Conservation (phyloP, 1,139 yeast genomes). For the Candida mesenterica region DNA sequence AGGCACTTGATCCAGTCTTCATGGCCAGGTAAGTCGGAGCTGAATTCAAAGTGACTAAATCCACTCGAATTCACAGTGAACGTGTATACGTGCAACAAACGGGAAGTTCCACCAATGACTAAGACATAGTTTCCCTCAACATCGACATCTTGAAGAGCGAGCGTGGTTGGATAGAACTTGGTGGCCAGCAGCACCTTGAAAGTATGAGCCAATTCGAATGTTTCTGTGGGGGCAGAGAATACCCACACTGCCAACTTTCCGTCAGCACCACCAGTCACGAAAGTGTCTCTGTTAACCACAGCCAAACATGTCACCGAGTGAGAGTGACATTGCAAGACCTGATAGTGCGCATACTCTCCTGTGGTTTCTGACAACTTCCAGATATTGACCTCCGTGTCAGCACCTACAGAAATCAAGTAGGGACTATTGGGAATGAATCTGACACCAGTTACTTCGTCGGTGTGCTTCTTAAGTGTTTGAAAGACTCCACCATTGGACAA, state of each 20-base stretch:
- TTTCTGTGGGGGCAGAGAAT: slow-evolving; percentile 12
- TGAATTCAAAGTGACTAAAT: slow-evolving; percentile 26
- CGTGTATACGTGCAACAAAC: slow-evolving; percentile 55
- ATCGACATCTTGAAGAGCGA: slow-evolving; percentile 51
- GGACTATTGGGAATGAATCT: slow-evolving; percentile 50
- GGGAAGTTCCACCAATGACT: slow-evolving; percentile 82
- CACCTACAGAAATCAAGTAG: slow-evolving; percentile 59
- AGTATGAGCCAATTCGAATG: slow-evolving; percentile 28
- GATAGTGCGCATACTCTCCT: slow-evolving; percentile 25
- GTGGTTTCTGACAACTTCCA: slow-evolving; percentile 47
- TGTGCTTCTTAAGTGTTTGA: slow-evolving; percentile 58
- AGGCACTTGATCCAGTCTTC: slow-evolving; percentile 91
- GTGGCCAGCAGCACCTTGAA: slow-evolving; percentile 33
- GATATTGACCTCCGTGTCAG: slow-evolving; percentile 58
- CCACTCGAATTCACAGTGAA: slow-evolving; percentile 25
- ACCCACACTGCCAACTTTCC: slow-evolving; percentile 59
- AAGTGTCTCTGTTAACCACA: slow-evolving; percentile 29
- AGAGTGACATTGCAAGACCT: slow-evolving; percentile 37
- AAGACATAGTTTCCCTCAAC: slow-evolving; percentile 42
- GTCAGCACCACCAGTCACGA: slow-evolving; percentile 66
- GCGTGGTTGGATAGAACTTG: slow-evolving; percentile 64
- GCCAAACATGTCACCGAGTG: slow-evolving; percentile 53
- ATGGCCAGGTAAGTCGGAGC: slow-evolving; percentile 73
- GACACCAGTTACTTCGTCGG: slow-evolving; percentile 57
- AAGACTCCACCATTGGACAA: slow-evolving; percentile 47